Conservation (phyloP, 169 alveolate species). For the Cryptosporidium xiaoi region DNA sequence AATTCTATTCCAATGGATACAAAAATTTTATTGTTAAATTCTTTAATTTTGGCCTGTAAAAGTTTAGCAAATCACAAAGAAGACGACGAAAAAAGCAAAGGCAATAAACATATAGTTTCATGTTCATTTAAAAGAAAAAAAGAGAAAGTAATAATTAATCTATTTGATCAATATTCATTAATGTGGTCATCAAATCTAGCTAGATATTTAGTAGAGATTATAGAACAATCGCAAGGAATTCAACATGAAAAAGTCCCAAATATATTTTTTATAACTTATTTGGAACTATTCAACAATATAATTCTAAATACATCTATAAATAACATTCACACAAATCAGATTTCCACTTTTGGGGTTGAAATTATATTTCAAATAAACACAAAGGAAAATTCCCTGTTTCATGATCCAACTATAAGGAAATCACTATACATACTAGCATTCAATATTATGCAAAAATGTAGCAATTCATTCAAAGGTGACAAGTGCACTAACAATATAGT, state of each 20-base stretch:
- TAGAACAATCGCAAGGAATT: constrained; percentile 7
- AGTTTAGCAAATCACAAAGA: constrained; percentile 8
- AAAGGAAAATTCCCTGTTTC: neutral
- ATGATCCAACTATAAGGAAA: constrained; percentile 22
- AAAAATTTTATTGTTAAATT: constrained; percentile 31
- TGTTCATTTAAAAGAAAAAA: neutral
- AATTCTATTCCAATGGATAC: constrained; percentile 45
- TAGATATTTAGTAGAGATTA: constrained; percentile 7
- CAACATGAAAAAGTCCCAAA: constrained; percentile 28
- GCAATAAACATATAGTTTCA: neutral
- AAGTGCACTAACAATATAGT: neutral
- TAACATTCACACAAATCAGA: constrained; percentile 12
- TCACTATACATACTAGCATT: constrained; percentile 23
- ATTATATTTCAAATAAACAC: constrained; percentile 1
- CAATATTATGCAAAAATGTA: constrained; percentile 22
- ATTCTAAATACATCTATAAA: constrained; percentile 3
- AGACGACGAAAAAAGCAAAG: too few relatives aligned
- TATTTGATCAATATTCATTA: constrained; percentile 25
- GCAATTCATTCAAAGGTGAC: neutral
- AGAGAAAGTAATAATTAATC: neutral
- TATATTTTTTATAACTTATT: constrained; percentile 30
- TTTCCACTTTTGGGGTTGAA: constrained; percentile 21
- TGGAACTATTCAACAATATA: constrained; percentile 60
- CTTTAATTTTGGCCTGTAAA: constrained; percentile 28
- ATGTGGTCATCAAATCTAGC: constrained; percentile 45